Evolutionary conservation across 257 asterid genomes (phyloP).

Genomic region (Verbascum thapsus): DNA sequence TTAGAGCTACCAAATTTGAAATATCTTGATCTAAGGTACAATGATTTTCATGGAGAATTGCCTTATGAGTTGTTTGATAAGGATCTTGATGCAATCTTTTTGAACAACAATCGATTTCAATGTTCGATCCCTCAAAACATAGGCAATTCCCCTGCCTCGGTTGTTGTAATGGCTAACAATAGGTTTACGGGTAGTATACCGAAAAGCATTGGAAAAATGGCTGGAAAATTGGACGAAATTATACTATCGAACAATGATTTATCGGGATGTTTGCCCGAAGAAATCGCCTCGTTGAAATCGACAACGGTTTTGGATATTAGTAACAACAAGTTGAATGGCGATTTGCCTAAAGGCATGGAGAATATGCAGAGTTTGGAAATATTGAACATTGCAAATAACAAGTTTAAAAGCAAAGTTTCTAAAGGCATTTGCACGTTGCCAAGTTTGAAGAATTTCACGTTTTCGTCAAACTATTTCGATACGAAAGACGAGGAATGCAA

Average conservation of each 20-base stretch:
- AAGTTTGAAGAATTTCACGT: slow-evolving; percentile 43
- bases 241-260: slow-evolving; percentile 43
- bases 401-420: slow-evolving; percentile 60
- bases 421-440: slow-evolving; percentile 57
- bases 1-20: slow-evolving; percentile 51
- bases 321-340: slow-evolving; percentile 54
- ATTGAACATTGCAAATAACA: slow-evolving; percentile 43
- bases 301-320: slow-evolving; percentile 57
- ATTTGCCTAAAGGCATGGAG: slow-evolving; percentile 54
- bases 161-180: slow-evolving; percentile 63
- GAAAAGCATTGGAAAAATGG: slow-evolving; percentile 67
- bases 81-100: slow-evolving; percentile 61
- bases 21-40: slow-evolving; percentile 69
- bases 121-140: slow-evolving; percentile 61
- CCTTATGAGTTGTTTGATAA: slow-evolving; percentile 51
- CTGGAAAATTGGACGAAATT: slow-evolving; percentile 56
- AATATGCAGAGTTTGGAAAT: slow-evolving; percentile 47
- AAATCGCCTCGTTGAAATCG: slow-evolving; percentile 47
- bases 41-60: slow-evolving; percentile 76
- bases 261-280: slow-evolving; percentile 82
- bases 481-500: slow-evolving; percentile 32
- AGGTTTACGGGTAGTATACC: slow-evolving; percentile 70
- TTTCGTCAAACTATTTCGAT: slow-evolving; percentile 57
- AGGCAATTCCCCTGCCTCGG: slow-evolving; percentile 70
- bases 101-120: slow-evolving; percentile 62